Evolutionary conservation across 2,329 filamentous ascomycete genomes (phyloP), one percentile per base, ranked within the genome.

Genomic region (Ambrosiella cleistominuta): DNA sequence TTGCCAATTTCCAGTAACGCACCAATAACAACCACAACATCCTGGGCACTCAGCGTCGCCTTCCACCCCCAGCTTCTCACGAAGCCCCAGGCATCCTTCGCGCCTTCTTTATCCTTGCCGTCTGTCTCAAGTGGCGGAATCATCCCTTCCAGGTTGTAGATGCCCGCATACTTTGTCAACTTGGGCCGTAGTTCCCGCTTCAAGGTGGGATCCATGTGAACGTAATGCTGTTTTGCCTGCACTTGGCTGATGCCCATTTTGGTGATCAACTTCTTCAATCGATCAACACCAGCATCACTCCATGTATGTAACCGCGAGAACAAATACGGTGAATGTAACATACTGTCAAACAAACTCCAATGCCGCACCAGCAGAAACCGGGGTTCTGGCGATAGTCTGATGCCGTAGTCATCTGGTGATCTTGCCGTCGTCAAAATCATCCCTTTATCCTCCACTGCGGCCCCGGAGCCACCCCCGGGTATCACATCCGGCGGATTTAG

Each of bases 31-130:
- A 95, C 87, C n/a, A 88, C 88, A 0, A 96, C 88, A 67, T 98
- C 93, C 54, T 91, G 86, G 5, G 93, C 93, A 62, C 87, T 94
- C 35, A 97, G 75, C 54, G 91, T 96, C 0, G 90, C 91, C 67
- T 90, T 86, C 90, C 90, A 98, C 9, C 93, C 93, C 93, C 93
- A 98, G 67, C 88, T 95, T 60, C 90, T 80, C 15, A 97, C 91
- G 66, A 97, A 98, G 0, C 93, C 91, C 91, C 91, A 97, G 9
- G 89, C 90, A 68, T 95, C 89, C 66, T 91, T 91, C 52, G 82
- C 80, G 19, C 84, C 82, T 15, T 77, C 83, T 56, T 81, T 79
- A 63, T 85, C 81, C 64, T 79, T 79, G 3, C 81, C 82, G 63
- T 86, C 83, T 4, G 83, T 82, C 60, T 85, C 83, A 9, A 83